Evolutionary conservation across 2,329 filamentous ascomycete genomes (phyloP).

Genomic region (Triangularia verruculosa): DNA sequence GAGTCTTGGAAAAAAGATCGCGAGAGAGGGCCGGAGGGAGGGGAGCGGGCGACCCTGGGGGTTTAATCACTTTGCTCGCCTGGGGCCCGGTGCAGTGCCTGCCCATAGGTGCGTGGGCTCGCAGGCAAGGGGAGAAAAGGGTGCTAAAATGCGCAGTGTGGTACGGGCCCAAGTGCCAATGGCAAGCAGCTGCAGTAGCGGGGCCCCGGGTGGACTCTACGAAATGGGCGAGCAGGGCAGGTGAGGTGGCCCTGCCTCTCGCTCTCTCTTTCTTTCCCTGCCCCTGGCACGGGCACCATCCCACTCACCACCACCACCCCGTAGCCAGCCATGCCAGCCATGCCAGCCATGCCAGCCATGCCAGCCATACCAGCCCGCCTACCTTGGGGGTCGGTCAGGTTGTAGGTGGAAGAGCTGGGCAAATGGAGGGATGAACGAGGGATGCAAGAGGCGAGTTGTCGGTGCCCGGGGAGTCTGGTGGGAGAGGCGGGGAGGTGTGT

Average conservation of each 20-base stretch:
- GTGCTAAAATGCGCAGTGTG: slow-evolving; percentile 23
- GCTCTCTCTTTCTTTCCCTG: too few species aligned
- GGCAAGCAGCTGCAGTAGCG: slow-evolving; percentile 20
- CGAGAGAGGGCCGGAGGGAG: slow-evolving; percentile 38
- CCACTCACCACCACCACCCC: background rate
- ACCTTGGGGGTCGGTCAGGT: too few species aligned
- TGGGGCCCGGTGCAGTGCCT: slow-evolving; percentile 20
- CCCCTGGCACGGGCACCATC: background rate
- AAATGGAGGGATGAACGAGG: too few species aligned
- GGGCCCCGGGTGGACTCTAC: slow-evolving; percentile 11
- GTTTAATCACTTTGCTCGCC: slow-evolving; percentile 38
- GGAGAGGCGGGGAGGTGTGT: slow-evolving; percentile 10
- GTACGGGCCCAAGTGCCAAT: slow-evolving; percentile 24
- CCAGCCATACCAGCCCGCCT: too few species aligned
- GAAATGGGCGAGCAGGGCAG: slow-evolving; percentile 4
- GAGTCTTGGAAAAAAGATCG: slow-evolving; percentile 40
- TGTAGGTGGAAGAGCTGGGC: too few species aligned
- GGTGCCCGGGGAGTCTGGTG: too few species aligned
- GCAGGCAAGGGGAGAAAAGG: slow-evolving; percentile 18
- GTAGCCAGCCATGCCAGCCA: background rate
- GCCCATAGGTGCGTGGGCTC: slow-evolving; percentile 20
- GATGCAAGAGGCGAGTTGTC: slow-evolving; percentile 1
- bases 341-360: too few species aligned
- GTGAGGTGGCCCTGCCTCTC: background rate
- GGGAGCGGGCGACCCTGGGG: slow-evolving; percentile 38